Evolutionary conservation across 306 rosid species (phyloP).

Genomic region (Trichosanthes cucumerina): DNA sequence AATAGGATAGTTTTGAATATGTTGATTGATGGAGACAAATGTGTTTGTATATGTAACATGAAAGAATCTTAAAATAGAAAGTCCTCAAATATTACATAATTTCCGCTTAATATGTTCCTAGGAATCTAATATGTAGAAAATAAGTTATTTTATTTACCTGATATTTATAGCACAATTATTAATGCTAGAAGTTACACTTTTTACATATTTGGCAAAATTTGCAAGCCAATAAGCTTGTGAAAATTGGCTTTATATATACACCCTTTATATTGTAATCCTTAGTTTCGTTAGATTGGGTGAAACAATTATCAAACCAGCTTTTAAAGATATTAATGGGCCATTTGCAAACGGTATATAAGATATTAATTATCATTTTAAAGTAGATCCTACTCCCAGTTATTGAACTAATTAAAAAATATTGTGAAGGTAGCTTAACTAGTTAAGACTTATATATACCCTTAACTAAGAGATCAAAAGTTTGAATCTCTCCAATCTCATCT

Average conservation of each 20-base stretch:
- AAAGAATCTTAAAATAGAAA: slow-evolving; percentile 10
- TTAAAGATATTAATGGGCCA: too few relatives aligned
- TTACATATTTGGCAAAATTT: not conserved
- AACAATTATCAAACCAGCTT: too few relatives aligned
- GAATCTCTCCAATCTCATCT: too few relatives aligned
- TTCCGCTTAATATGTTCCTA: not conserved
- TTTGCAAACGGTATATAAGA: too few relatives aligned
- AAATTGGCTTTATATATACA: not conserved
- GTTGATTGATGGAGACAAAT: slow-evolving; percentile 3
- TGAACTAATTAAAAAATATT: too few relatives aligned
- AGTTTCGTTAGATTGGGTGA: too few relatives aligned
- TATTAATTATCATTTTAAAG: too few relatives aligned
- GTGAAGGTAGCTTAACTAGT: too few relatives aligned
- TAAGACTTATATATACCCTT: too few relatives aligned
- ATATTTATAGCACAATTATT: not conserved
- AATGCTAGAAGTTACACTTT: not conserved
- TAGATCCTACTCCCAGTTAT: too few relatives aligned
- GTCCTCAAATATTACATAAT: not conserved
- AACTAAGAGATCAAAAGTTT: too few relatives aligned
- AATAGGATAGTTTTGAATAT: not conserved
- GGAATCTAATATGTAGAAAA: not conserved
- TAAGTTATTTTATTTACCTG: not conserved
- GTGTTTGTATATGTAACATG: not conserved
- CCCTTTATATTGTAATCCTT: too few relatives aligned
- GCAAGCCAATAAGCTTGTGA: not conserved